Evolutionary conservation across 495 filamentous ascomycete genomes (phyloP), one percentile per base, ranked within the genome.

Genomic region (Clavariopsis aquatica): DNA sequence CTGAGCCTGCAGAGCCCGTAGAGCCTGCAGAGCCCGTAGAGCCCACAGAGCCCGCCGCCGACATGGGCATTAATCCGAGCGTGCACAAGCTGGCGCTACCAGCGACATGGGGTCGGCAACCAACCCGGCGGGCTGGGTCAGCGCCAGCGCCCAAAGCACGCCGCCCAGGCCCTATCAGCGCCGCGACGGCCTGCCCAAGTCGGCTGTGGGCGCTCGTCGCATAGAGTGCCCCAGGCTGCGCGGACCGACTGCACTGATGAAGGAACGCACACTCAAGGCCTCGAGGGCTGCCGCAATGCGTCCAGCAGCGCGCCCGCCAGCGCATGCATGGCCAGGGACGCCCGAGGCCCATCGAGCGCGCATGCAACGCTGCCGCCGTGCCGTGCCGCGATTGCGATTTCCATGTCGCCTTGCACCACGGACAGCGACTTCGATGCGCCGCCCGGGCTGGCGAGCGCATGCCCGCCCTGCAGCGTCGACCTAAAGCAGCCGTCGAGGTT

Each of bases 41-140:
- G 20, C 12, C 19, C 49, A 17, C 26, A 52, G 49, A 34, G 31
- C 5, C 47, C 23, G 29, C 29, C 56, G 49, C 31, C 49, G 59
- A 41, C 34, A 49, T 54, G 34, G 47, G 59, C 59, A 55, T 63
- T 62, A 62, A 53, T 43, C 49, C 17, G 28, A 53, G 59, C 23
- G 49, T 54, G 59, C 59, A 62, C 59, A 60, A 57, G 56, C 51
- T 27, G 31, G 52, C 52, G 52, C 34, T 63, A 43, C 60, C 60
- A 26, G 20, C 15, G 13, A 31, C 52, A 55, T 63, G 59, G 29
- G 22, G 24, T 24, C 52, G 51, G 60, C 41, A 56, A 47, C 26
- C 41, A 56, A 47, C 26, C 60, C 60, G 45, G 26, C 23, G 52
- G 26, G 36, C 38, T 63, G 60, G 60, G 38, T 47, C 52, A 34